Base-by-base conservation (phyloP, 2,329 filamentous ascomycete genomes). In the Colletotrichum filicis region DNA sequence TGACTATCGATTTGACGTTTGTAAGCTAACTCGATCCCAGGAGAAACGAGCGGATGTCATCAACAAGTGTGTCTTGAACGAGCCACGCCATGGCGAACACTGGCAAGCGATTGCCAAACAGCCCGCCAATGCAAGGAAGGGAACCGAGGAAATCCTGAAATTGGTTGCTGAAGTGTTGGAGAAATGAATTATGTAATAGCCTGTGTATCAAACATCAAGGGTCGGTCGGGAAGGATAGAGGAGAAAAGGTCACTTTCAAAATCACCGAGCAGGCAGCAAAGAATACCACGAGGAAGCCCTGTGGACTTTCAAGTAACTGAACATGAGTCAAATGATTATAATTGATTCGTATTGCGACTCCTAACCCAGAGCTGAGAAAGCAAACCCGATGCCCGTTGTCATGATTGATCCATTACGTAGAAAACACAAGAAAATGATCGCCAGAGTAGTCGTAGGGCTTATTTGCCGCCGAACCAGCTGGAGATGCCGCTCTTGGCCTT, bases 21-120 rank as follows among this genome's bases (percentile, higher is more conserved):
- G 28, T 46, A 24, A 30, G 56, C 68, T 71, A 56, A 72, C 26
- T 26, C 16, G 8, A 14, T 30, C 14, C 14, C 76, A 74, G 70
- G 96, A 98, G 86, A 99, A 98, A 91, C 89, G 93, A 79, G 90
- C 87, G 35, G 97, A 98, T 80, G 93, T 98, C 37, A 82, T 98
- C 6, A 87, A 87, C 70, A 98, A 97, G 85, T 95, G 94, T 77
- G 87, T 93, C 37, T 85, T 93, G 61, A 95, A 92, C 70, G 97
- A 98, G 82, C 97, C 97, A 4, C 92, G 92, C 78, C 95, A 99
- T 82, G 97, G 97, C 16, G 97, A 99, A 87, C 86, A 93, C 30
- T 99, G 97, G 97, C 94, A 97, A 85, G 84, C 86, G 9, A 87
- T 98, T 4, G 91, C 92, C 22, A 99, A 99, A 87, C 91, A 95